Base-by-base conservation (phyloP, 768 basidiomycete genomes). In the Glaciozyma martinii region DNA sequence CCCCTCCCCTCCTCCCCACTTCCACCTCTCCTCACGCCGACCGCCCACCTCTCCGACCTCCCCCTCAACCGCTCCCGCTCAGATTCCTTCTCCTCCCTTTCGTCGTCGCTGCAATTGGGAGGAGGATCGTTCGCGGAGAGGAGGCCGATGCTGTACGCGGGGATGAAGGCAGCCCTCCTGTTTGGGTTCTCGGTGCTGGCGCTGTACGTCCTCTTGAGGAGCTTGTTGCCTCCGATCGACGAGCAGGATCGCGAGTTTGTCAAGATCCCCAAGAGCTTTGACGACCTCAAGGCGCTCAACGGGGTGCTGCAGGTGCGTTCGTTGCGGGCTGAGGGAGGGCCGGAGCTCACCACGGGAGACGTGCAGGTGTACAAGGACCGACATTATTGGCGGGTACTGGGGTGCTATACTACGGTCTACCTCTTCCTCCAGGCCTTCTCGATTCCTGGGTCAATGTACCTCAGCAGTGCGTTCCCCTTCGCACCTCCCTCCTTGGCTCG, bases 401-500 rank as follows among this genome's bases (percentile, higher is more conserved):
- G 92, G 40, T 93, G 89, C 76, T 97, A 89, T 78, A 84, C 90
- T 65, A 83, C 82, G 57, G 88, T 89, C 3, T 97, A 94, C 76
- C 82, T 97, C 71, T 98, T 95, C 78, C 81, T 97, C 10, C 93
- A 98, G 80, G 90, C 91, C 0, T 98, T 97, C 78, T 93, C 92
- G 10, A 82, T 97, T 19, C 93, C 94, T 0, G 93, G 93, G 1
- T 94, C 91, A 50, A 94, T 98, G 92, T 98, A 98, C 75, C 83
- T 98, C 56, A 91, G 91, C 60, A 95, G 37, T 40, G 12, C 7
- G 37, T 40, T 13, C 37, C 15, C 37, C 15, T 13, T 6, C 12
- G 7, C 37, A 40, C 37, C 37, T 40, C 37, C 37, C 12, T 13
- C 37, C 12, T 13, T 3, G 2, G 37, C 10, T 13, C 37, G 37